These are phyloP conservation scores for Cladosporium phlei DNA, from an alignment of 2,329 filamentous ascomycete species.

Conservation along the genomic window DNA sequence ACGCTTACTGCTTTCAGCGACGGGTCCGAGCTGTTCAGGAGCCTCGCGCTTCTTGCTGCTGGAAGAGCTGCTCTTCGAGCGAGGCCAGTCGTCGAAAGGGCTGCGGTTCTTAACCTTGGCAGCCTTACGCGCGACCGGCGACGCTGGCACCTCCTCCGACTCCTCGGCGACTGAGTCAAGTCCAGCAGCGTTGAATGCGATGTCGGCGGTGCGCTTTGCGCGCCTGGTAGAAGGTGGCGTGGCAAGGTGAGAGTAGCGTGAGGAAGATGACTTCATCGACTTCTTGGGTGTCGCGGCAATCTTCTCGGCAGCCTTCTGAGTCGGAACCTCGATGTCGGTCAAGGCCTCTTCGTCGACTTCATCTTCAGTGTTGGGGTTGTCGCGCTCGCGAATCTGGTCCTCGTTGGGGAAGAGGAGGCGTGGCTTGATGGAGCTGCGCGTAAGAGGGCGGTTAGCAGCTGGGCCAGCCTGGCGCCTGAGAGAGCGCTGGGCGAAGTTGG, in stretches of 20 bases:
- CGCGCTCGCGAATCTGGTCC: slow-evolving; percentile 41
- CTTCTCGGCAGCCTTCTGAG: not conserved
- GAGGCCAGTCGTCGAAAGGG: slow-evolving; percentile 65
- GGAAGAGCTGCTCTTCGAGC: slow-evolving; percentile 49
- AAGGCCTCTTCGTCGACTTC: slow-evolving; percentile 33
- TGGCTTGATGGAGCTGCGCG: slow-evolving; percentile 66
- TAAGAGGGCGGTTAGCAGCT: slow-evolving; percentile 48
- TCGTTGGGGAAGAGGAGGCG: slow-evolving; percentile 63
- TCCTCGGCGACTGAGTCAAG: slow-evolving; percentile 14
- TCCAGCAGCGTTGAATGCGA: slow-evolving; percentile 27
- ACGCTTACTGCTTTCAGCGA: slow-evolving; percentile 15
- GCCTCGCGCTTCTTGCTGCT: slow-evolving; percentile 19
- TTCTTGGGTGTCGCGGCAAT: slow-evolving; percentile 25
- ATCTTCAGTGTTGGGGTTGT: slow-evolving; percentile 28
- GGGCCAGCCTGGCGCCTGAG: slow-evolving; percentile 36
- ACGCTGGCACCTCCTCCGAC: slow-evolving; percentile 14
- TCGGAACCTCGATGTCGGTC: slow-evolving; percentile 43
- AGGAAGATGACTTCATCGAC: slow-evolving; percentile 22
- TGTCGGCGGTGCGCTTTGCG: slow-evolving; percentile 55
- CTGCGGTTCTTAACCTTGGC: slow-evolving; percentile 37
- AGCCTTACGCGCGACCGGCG: slow-evolving; percentile 14
- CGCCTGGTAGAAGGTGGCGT: slow-evolving; percentile 61
- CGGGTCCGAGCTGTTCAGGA: slow-evolving; percentile 6
- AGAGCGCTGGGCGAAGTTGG: slow-evolving; percentile 20
- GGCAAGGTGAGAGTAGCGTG: slow-evolving; percentile 47